phyloP scores from a whole-genome alignment of 1,284 basidiomycete species.

The Malassezia cuniculi region DNA sequence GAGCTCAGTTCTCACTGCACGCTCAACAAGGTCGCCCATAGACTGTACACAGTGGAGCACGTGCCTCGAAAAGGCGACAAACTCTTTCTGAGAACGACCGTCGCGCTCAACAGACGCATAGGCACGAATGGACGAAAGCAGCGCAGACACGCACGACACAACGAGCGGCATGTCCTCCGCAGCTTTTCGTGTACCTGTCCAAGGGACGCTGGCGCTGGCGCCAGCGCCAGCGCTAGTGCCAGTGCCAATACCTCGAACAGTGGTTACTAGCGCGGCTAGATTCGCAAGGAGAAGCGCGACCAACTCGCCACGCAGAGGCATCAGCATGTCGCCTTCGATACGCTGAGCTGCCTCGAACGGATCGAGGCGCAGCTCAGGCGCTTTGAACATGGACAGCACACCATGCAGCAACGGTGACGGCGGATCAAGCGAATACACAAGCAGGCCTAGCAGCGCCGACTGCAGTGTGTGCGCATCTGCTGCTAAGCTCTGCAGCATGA shows the following conservation, averaged over 20 bases:
- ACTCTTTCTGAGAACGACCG: too few relatives aligned
- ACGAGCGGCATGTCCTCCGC: neutral
- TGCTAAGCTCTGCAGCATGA: slow-evolving; percentile 29
- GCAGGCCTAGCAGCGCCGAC: slow-evolving; percentile 17
- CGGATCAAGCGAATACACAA: slow-evolving; percentile 1
- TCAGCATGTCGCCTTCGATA: neutral
- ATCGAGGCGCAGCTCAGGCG: neutral
- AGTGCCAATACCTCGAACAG: too few relatives aligned
- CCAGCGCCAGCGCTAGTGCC: too few relatives aligned
- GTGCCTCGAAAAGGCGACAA: too few relatives aligned
- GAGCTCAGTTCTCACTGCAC: too few relatives aligned
- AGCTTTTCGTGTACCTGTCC: neutral
- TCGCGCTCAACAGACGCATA: too few relatives aligned
- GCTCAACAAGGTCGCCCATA: too few relatives aligned
- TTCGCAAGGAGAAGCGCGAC: neutral
- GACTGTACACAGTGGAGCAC: too few relatives aligned
- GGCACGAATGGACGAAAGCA: slow-evolving; percentile 15
- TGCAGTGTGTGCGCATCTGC: slow-evolving; percentile 24
- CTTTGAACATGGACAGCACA: neutral
- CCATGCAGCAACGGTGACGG: neutral
- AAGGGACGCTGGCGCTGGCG: neutral
- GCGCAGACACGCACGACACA: slow-evolving; percentile 16
- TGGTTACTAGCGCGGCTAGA: too few relatives aligned
- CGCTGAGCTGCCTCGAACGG: too few relatives aligned
- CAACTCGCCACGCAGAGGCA: neutral